Base-by-base conservation (phyloP, 2,329 filamentous ascomycete genomes). In the Dryadomyces sulphureus region DNA sequence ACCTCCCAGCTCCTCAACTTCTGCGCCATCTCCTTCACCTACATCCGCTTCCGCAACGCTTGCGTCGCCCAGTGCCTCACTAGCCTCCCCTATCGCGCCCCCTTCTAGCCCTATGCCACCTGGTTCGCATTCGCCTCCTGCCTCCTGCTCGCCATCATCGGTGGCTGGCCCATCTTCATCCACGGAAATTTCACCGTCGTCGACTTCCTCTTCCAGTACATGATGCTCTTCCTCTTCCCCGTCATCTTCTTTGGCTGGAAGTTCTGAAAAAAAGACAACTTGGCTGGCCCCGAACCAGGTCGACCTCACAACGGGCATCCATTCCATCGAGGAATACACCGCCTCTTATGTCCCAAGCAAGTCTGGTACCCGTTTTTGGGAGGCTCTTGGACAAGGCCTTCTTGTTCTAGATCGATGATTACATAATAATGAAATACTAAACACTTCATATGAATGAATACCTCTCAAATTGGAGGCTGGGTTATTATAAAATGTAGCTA, bases 11-110 rank as follows among this genome's bases (percentile, higher is more conserved):
- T 60, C 20, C 62, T 71, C 47, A 65, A 68, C 14, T 73, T 69
- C 52, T 56, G 66, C 47, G 59, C 64, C 49, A 69, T 69, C 56
- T 60, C 61, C 50, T 50, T 66, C 41, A 67, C 66, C 21, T 74
- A 67, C 55, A 51, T 69, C 40, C 61, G 63, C 50, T 69, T 65
- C 57, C 64, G 73, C 59, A 65, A 55, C 6, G 46, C 46, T 1
- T 30, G 25, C 12, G 25, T 12, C 25, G 25, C 12, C 25, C 25
- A 30, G 12, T 7, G 25, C 25, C 25, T 30, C 25, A 30, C 7
- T 12, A 12, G 7, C 25, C 25, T 30, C 7, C 25, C 25, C 25
- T 30, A 30, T 30, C 25, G 25, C 12, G 25, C 25, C 7, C 25
- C 25, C 7, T 12, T 30, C 7, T 12, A 30, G 25, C 25, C 12